Percentiles rank a stretch among this genome's conserved stretches.
Conservation (phyloP, 768 basidiomycete genomes). For the Rhizopogon roseolus region DNA sequence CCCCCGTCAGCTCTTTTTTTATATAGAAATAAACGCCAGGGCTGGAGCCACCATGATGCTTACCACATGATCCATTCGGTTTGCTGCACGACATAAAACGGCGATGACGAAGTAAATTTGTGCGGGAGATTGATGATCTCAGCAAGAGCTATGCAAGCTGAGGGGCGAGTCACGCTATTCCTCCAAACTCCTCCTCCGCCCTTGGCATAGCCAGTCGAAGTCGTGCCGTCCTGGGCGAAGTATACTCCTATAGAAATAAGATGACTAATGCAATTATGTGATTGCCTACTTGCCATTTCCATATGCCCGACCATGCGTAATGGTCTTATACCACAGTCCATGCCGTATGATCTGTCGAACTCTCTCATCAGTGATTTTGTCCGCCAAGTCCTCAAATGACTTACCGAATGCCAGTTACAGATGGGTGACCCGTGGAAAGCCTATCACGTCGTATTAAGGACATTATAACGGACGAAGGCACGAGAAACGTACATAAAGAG, state of each 20-base stretch:
- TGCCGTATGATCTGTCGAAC: slow-evolving; percentile 58
- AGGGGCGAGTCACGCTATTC: slow-evolving; percentile 44
- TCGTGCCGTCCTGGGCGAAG: slow-evolving; percentile 51
- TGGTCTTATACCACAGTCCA: slow-evolving; percentile 58
- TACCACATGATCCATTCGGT: slow-evolving; percentile 72
- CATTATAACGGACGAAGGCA: not conserved
- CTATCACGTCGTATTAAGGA: slow-evolving; percentile 21
- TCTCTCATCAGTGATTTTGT: not conserved
- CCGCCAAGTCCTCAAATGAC: slow-evolving; percentile 4
- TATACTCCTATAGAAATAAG: slow-evolving; percentile 48
- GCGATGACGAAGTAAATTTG: slow-evolving; percentile 46
- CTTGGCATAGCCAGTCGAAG: slow-evolving; percentile 45
- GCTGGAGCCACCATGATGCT: slow-evolving; percentile 18
- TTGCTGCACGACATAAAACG: slow-evolving; percentile 58
- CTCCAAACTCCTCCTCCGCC: slow-evolving; percentile 36
- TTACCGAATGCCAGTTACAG: slow-evolving; percentile 68
- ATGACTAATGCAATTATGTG: no score
- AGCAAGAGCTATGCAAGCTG: slow-evolving; percentile 51
- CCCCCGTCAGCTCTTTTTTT: not conserved
- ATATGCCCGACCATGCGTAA: slow-evolving; percentile 55
- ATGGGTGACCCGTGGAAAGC: slow-evolving; percentile 68
- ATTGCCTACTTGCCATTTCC: slow-evolving; percentile 46
- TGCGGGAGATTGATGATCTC: slow-evolving; percentile 62
- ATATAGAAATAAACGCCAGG: not conserved
- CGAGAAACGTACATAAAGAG: slow-evolving; percentile 6